Conservation (phyloP, 2,329 filamentous ascomycete genomes). For the Incumbomyces delicatus region DNA sequence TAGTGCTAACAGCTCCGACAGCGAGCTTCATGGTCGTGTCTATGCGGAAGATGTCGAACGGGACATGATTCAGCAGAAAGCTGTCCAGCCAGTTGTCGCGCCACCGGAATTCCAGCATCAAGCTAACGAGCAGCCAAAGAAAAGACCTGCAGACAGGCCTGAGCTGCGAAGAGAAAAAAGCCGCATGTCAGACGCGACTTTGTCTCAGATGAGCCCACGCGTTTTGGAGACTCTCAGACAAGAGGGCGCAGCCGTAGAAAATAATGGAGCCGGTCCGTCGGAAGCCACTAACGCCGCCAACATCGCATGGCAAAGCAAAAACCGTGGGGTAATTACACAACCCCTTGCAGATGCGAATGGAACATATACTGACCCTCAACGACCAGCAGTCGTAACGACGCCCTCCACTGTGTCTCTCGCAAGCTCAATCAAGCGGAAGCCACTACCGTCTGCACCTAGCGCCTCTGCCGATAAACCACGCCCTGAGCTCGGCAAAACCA, state of each 20-base stretch:
- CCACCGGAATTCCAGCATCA: conserved; percentile 74
- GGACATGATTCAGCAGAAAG: conserved; percentile 40
- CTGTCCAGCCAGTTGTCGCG: conserved; percentile 64
- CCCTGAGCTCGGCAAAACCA: conserved; percentile 15
- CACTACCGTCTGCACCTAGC: conserved; percentile 27
- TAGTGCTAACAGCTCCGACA: conserved; percentile 32
- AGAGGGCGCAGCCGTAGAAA: conserved; percentile 52
- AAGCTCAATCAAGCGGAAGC: conserved; percentile 5
- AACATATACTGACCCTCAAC: conserved; percentile 20
- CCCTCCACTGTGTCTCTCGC: conserved; percentile 4
- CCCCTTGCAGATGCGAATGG: conserved; percentile 14
- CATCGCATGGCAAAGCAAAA: conserved; percentile 14
- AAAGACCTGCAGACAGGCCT: conserved; percentile 61
- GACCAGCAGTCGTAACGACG: conserved; percentile 28
- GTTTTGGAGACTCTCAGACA: conserved; percentile 1
- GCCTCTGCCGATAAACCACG: conserved; percentile 32
- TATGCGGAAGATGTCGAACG: conserved; percentile 24
- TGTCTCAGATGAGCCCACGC: conserved; percentile 54
- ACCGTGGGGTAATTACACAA: conserved; percentile 31
- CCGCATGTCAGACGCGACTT: conserved; percentile 70
- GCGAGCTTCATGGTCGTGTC: conserved; percentile 24
- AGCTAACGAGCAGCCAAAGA: conserved; percentile 59
- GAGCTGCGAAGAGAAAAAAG: conserved; percentile 74
- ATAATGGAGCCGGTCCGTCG: conserved; percentile 18
- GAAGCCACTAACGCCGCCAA: too few relatives aligned